Evolutionary conservation across 495 filamentous ascomycete species (phyloP).

Genomic region (Aspergillus campestris): DNA sequence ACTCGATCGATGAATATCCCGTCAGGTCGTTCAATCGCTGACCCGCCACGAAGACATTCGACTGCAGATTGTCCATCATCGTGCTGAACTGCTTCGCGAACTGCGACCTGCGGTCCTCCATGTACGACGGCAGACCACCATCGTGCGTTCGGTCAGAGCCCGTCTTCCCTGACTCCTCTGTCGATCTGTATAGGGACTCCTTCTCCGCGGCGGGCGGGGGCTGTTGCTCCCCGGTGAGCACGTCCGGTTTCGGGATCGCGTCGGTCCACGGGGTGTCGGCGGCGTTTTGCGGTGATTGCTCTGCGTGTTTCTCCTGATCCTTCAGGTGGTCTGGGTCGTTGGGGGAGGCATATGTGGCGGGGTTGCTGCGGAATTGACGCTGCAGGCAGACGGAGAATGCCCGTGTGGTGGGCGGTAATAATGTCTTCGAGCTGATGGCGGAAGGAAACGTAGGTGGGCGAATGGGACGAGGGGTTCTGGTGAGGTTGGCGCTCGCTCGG

Average conservation of each 20-base stretch:
- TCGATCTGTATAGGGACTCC: not conserved
- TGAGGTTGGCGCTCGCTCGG: slow-evolving; percentile 19
- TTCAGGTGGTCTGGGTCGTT: slow-evolving; percentile 18
- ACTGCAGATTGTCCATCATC: slow-evolving; percentile 84
- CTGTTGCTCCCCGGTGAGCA: slow-evolving; percentile 16
- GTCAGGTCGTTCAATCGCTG: slow-evolving; percentile 89
- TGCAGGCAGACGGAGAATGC: slow-evolving; percentile 30
- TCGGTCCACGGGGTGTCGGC: slow-evolving; percentile 6
- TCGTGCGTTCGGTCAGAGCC: slow-evolving; percentile 1
- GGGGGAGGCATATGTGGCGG: slow-evolving; percentile 10
- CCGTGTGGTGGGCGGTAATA: slow-evolving; percentile 12
- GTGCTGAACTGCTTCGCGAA: slow-evolving; percentile 63
- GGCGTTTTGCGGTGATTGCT: slow-evolving; percentile 9
- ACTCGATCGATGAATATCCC: slow-evolving; percentile 88
- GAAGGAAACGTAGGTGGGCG: slow-evolving; percentile 11
- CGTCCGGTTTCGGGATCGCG: slow-evolving; percentile 9
- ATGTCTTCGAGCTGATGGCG: slow-evolving; percentile 13
- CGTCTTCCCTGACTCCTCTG: slow-evolving; percentile 1
- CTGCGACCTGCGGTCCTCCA: slow-evolving; percentile 62
- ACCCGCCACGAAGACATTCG: slow-evolving; percentile 72
- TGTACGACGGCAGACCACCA: slow-evolving; percentile 62
- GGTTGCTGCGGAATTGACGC: slow-evolving; percentile 31
- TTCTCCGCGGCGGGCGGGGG: slow-evolving; percentile 9
- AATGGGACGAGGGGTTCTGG: slow-evolving; percentile 16
- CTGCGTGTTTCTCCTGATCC: slow-evolving; percentile 8